Base-by-base conservation (phyloP, 176 grass and related monocot species). In the Carex pumila region DNA sequence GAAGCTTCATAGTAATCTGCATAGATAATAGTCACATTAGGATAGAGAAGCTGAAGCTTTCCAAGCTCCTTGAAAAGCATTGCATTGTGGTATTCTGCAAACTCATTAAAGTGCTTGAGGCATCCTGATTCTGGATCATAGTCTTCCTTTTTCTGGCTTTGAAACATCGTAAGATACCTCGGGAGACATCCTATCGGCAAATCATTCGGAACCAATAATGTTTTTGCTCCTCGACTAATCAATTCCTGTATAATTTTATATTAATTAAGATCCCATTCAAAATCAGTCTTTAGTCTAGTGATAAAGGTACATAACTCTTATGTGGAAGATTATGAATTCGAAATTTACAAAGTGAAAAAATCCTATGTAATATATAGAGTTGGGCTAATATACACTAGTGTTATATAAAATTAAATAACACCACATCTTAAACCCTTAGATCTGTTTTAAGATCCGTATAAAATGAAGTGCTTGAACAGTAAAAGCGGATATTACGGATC, bases 131-230 rank as follows among this genome's bases (percentile, higher is more conserved):
- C 70, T 79, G 85, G 71, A 21, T 98, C 93, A 18, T 98, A 98
- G 84, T 93, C 89, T 78, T 93, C 87, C 55, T 75, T 88, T 3
- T 87, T 87, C n/a, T 78, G 11, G 64, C 88, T 98, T 84, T 87
- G 90, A 45, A 95, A 95, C 37, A 91, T 52, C 34, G 85, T 87
- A 2, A 98, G 77, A 66, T 95, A 98, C 7, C 53, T 52, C 13
- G 96, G 91, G 30, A 90, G 25, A 12, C 96, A 98, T 2, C 96
- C 96, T 18, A 95, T 93, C 18, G 96, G 96, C 47, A 98, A 90
- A 81, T 95, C 95, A 47, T 91, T 89, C 25, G 96, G 96, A 67
- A 98, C 88, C 14, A 98, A 57, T 73, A 98, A 81, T 29, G 85
- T 98, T 72, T 90, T 98, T 7, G 89, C 96, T 41, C 96, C 96